phyloP scores from a whole-genome alignment of 2,329 filamentous ascomycete species.

The Phyllosticta citriasiana region DNA sequence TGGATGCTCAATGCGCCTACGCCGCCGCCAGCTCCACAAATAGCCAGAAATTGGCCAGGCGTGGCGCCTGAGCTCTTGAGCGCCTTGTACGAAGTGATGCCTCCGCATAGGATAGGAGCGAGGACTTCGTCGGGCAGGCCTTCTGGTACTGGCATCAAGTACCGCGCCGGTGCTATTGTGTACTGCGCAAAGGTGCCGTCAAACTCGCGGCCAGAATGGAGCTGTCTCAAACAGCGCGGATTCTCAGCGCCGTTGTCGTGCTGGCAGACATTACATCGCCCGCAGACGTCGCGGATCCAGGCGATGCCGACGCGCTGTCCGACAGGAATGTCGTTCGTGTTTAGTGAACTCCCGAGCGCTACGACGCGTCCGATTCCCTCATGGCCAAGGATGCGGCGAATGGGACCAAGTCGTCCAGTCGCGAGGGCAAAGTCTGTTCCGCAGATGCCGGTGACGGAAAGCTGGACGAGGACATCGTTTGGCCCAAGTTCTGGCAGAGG shows the following conservation, averaged over 20 bases:
- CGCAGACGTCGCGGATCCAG: slow-evolving; percentile 42
- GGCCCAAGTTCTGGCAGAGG: slow-evolving; percentile 40
- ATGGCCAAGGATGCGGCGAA: slow-evolving; percentile 37
- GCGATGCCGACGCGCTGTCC: slow-evolving; percentile 46
- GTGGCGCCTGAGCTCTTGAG: slow-evolving; percentile 42
- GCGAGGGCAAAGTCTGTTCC: slow-evolving; percentile 49
- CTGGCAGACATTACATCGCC: slow-evolving; percentile 41
- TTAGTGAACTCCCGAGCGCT: slow-evolving; percentile 44
- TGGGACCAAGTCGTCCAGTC: slow-evolving; percentile 41
- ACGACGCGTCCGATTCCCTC: slow-evolving; percentile 51
- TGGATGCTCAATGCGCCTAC: slow-evolving; percentile 50
- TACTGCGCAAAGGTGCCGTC: slow-evolving; percentile 46
- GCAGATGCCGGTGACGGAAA: slow-evolving; percentile 51
- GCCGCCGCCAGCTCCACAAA: slow-evolving; percentile 45
- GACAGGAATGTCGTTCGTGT: slow-evolving; percentile 31
- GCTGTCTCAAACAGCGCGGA: slow-evolving; percentile 21
- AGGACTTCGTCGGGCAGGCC: slow-evolving; percentile 26
- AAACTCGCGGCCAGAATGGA: slow-evolving; percentile 18
- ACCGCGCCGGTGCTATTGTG: slow-evolving; percentile 45
- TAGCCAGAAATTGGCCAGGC: slow-evolving; percentile 46
- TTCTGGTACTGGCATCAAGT: slow-evolving; percentile 33
- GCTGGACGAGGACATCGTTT: slow-evolving; percentile 46
- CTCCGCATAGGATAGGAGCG: slow-evolving; percentile 35
- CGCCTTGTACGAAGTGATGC: slow-evolving; percentile 48
- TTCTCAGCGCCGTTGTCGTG: slow-evolving; percentile 34